Conservation (phyloP, 1,139 yeast species). For the Pneumocystis murina region DNA sequence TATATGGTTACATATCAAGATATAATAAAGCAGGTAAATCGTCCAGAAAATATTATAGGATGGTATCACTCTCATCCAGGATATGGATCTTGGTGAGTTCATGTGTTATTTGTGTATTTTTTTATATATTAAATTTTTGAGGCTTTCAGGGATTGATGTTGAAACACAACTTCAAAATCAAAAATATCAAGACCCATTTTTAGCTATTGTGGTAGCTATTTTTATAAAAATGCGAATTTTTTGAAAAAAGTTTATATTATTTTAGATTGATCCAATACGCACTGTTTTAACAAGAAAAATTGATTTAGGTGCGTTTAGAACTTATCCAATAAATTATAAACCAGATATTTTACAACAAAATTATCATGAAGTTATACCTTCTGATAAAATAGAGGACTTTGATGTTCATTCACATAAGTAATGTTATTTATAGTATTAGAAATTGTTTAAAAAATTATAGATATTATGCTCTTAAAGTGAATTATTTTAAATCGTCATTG, state of each 20-base stretch:
- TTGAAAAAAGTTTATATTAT: not conserved
- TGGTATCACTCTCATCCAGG: constrained; percentile 90
- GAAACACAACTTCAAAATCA: constrained; percentile 66
- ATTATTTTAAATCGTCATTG: constrained; percentile 42
- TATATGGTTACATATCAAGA: constrained; percentile 78
- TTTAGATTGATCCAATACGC: constrained; percentile 55
- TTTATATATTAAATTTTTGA: not conserved
- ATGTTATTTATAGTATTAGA: not conserved
- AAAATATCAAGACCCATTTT: constrained; percentile 76
- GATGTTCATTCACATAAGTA: constrained; percentile 42
- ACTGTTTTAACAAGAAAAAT: constrained; percentile 51
- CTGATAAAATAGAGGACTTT: constrained; percentile 41
- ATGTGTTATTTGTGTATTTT: not conserved
- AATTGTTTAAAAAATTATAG: constrained; percentile 23
- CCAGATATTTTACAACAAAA: constrained; percentile 15
- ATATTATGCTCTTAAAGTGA: constrained; percentile 57
- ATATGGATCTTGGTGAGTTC: constrained; percentile 33
- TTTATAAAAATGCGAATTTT: not conserved
- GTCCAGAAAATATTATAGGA: constrained; percentile 59
- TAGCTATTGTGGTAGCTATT: constrained; percentile 48
- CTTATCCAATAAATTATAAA: constrained; percentile 39
- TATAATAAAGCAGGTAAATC: constrained; percentile 38
- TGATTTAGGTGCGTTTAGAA: constrained; percentile 85
- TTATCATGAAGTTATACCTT: constrained; percentile 28
- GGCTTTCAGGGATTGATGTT: constrained; percentile 54